These are phyloP conservation scores for Clavispora fructus DNA, from an alignment of 805 yeast genomes.

Conservation along the genomic window DNA sequence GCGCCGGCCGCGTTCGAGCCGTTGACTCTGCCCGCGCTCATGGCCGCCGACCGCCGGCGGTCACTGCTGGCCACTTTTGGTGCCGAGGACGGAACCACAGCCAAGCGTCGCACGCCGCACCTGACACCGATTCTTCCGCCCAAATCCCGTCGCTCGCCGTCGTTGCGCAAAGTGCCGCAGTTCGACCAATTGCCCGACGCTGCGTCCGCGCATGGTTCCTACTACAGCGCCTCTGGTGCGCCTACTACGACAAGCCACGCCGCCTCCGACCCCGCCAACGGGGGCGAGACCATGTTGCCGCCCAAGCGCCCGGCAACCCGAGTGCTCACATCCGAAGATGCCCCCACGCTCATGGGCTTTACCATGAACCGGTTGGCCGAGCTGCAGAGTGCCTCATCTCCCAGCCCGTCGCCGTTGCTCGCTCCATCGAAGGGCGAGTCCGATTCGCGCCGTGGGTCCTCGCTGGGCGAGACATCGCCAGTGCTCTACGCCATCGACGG, in stretches of 20 bases:
- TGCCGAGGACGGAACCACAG: constrained; percentile 19
- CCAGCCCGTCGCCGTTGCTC: neutral
- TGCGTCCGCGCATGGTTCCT: neutral
- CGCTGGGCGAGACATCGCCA: constrained; percentile 17
- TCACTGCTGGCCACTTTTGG: constrained; percentile 31
- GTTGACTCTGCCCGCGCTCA: constrained; percentile 65
- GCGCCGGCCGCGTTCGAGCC: constrained; percentile 38
- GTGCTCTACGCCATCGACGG: constrained; percentile 9
- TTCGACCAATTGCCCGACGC: constrained; percentile 24
- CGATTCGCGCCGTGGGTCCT: neutral
- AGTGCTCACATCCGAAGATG: neutral
- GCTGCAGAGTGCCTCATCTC: constrained; percentile 14
- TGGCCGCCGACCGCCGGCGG: constrained; percentile 36
- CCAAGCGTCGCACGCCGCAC: constrained; percentile 40
- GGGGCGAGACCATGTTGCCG: neutral
- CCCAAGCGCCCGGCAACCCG: neutral
- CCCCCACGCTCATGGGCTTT: constrained; percentile 39
- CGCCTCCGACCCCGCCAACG: neutral
- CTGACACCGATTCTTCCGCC: constrained; percentile 37
- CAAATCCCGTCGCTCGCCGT: constrained; percentile 33
- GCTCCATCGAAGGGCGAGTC: neutral
- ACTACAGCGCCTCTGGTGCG: neutral
- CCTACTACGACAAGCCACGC: neutral
- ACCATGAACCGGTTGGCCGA: constrained; percentile 43
- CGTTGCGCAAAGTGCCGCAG: constrained; percentile 14